Evolutionary conservation across 2,329 filamentous ascomycete species (phyloP).

Genomic region (Pestalotiopsis sp.): DNA sequence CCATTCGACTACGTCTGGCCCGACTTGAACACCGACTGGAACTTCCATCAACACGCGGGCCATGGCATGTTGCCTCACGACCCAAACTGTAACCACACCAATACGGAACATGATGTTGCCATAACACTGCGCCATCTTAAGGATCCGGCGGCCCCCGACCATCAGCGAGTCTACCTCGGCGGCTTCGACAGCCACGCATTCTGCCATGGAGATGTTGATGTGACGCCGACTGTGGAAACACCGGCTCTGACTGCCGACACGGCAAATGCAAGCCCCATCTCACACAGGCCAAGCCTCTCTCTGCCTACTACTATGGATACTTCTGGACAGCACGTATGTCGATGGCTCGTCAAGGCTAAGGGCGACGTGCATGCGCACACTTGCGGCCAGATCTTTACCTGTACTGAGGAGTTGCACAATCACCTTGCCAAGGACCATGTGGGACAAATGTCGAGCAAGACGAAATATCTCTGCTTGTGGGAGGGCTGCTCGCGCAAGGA

Average conservation of each 20-base stretch:
- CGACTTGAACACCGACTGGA: conserved; percentile 16
- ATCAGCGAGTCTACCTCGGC: conserved; percentile 15
- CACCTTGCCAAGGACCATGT: conserved; percentile 29
- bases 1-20: conserved; percentile 17
- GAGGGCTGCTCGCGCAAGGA: conserved; percentile 26
- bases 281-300: conserved; percentile 3
- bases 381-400: conserved; percentile 26
- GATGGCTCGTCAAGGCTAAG: conserved; percentile 23
- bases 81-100: conserved; percentile 28
- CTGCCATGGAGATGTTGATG: conserved; percentile 6
- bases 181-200: conserved; percentile 20
- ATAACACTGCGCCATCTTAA: conserved; percentile 27
- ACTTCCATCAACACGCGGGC: conserved; percentile 11
- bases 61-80: conserved; percentile 16
- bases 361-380: conserved; percentile 12
- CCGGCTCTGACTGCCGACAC: conserved; percentile 3
- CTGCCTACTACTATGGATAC: neutral
- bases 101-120: conserved; percentile 32
- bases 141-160: conserved; percentile 19
- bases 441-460: conserved; percentile 23
- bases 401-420: conserved; percentile 23
- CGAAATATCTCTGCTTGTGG: conserved; percentile 31
- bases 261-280: neutral
- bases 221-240: conserved; percentile 8
- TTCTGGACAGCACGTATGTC: conserved; percentile 20